phyloP scores from a whole-genome alignment of 164 flowering plant species.

The Kingdonia uniflora region DNA sequence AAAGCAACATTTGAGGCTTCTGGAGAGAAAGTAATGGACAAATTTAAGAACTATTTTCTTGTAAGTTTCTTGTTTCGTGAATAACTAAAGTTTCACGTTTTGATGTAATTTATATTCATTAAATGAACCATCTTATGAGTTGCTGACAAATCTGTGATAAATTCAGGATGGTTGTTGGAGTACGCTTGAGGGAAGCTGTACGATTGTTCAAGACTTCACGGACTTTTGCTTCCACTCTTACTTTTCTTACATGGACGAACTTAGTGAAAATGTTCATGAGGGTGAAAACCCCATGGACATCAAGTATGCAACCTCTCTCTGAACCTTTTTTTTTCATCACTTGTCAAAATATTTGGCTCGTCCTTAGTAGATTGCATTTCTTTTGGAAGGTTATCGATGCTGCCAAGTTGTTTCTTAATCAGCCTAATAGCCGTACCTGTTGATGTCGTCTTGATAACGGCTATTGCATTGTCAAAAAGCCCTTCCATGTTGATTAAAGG shows the following conservation, averaged over 20 bases:
- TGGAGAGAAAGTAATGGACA: slow-evolving; percentile 40
- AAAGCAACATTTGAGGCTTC: slow-evolving; percentile 82
- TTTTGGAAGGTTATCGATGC: slow-evolving; percentile 37
- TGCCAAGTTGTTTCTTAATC: slow-evolving; percentile 63
- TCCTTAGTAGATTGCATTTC: background rate
- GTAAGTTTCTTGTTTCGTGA: slow-evolving; percentile 29
- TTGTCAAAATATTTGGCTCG: too few relatives aligned
- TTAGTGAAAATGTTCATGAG: slow-evolving; percentile 37
- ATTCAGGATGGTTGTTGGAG: slow-evolving; percentile 75
- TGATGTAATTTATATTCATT: background rate
- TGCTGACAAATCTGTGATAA: slow-evolving; percentile 1
- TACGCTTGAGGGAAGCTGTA: slow-evolving; percentile 61
- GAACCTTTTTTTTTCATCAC: too few relatives aligned
- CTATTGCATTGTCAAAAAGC: slow-evolving; percentile 68
- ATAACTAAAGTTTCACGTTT: slow-evolving; percentile 14
- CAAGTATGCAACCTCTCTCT: slow-evolving; percentile 31
- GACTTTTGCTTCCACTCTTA: slow-evolving; percentile 93
- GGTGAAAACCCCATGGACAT: slow-evolving; percentile 56
- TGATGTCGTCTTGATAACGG: slow-evolving; percentile 50
- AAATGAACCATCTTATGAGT: background rate
- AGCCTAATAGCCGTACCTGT: slow-evolving; percentile 45
- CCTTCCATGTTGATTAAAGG: slow-evolving; percentile 90
- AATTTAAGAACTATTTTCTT: slow-evolving; percentile 45
- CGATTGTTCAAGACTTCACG: slow-evolving; percentile 63
- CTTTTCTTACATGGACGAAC: slow-evolving; percentile 89